Evolutionary conservation across 2,329 filamentous ascomycete genomes (phyloP).

Genomic region (Coccinonectria pachysandricola): DNA sequence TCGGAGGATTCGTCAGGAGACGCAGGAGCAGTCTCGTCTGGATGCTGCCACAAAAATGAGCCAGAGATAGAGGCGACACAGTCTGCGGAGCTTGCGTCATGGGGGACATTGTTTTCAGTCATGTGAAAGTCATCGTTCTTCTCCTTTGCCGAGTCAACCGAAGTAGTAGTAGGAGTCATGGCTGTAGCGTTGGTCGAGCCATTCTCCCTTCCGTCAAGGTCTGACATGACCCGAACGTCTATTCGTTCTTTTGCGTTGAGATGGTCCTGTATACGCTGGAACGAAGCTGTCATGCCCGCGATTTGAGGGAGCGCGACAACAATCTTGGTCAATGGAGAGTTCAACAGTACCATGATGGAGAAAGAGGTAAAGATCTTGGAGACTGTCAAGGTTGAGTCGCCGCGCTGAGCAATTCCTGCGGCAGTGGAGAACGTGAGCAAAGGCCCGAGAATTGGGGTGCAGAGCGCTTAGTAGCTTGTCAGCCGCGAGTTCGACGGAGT

Average conservation of each 20-base stretch:
- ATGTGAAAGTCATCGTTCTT: too few species aligned
- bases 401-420: conserved; percentile 6
- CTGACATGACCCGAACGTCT: conserved; percentile 10
- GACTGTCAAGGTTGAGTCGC: conserved; percentile 4
- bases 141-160: too few species aligned
- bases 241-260: conserved; percentile 10
- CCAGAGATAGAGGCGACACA: too few species aligned
- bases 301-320: conserved; percentile 12
- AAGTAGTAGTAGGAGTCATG: too few species aligned
- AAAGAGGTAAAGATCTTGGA: conserved; percentile 11
- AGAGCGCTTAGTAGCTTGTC: conserved; percentile 10
- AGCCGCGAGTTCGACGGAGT: conserved; percentile 1
- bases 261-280: conserved; percentile 18
- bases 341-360: conserved; percentile 14
- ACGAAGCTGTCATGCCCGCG: conserved; percentile 11
- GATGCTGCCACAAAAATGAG: too few species aligned
- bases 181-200: too few species aligned
- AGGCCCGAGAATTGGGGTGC: conserved; percentile 12
- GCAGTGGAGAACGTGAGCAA: conserved; percentile 13
- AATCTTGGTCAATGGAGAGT: conserved; percentile 10
- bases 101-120: too few species aligned
- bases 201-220: too few species aligned
- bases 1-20: too few species aligned
- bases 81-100: too few species aligned
- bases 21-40: too few species aligned